phyloP scores from a whole-genome alignment of 371 early-diverging fungal species.

The Mortierella sp. region DNA sequence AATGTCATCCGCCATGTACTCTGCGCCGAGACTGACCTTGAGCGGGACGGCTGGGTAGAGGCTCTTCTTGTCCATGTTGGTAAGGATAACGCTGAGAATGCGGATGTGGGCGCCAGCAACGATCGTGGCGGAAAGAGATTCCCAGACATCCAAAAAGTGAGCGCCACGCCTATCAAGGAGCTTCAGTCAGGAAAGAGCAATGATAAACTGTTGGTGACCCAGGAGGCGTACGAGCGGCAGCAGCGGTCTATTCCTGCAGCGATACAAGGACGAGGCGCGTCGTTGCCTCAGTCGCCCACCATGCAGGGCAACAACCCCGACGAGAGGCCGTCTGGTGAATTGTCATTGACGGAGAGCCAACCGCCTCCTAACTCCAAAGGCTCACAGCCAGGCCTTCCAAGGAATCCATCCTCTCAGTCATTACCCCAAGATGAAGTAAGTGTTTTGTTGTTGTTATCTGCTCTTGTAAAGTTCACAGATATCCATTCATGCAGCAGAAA shows the following conservation, averaged over 20 bases:
- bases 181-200: constrained; percentile 41
- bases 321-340: constrained; percentile 32
- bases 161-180: constrained; percentile 53
- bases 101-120: constrained; percentile 32
- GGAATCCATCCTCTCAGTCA: constrained; percentile 44
- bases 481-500: too few species aligned
- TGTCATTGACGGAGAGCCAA: constrained; percentile 21
- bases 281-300: constrained; percentile 41
- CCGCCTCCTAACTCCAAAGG: constrained; percentile 21
- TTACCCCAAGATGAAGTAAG: constrained; percentile 47
- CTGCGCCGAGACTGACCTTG: constrained; percentile 89
- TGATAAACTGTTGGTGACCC: constrained; percentile 41
- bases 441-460: too few species aligned
- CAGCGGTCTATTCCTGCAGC: constrained; percentile 43
- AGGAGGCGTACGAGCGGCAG: constrained; percentile 51
- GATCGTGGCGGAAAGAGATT: constrained; percentile 64
- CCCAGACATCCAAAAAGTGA: constrained; percentile 46
- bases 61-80: constrained; percentile 70
- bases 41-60: constrained; percentile 91
- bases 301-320: constrained; percentile 16
- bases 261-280: constrained; percentile 28
- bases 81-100: constrained; percentile 51
- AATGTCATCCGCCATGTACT: constrained; percentile 81
- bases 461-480: too few species aligned
- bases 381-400: constrained; percentile 23